Evolutionary conservation across 163 green algal species (phyloP), one percentile per base, ranked within the genome.

Genomic region (Volvox carteri): DNA sequence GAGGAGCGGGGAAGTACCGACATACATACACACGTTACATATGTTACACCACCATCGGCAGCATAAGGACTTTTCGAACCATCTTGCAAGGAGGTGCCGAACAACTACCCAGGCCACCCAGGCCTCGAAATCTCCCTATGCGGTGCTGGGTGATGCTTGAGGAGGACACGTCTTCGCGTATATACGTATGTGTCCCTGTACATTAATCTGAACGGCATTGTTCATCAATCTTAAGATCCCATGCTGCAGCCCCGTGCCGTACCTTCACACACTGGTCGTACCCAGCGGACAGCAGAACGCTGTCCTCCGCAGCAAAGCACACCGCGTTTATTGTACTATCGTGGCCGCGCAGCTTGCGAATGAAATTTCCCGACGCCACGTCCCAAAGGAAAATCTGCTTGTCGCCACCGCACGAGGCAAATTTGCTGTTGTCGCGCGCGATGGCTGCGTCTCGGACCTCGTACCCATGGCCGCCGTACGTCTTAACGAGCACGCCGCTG

Each of bases 331-430:
- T 90, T n/a, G 93, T 92, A 16, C 90, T 93, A 56, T 99, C 97
- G 86, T 99, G 97, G 0, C 98, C 98, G 25, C 90, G 76, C 81
- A 99, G 97, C 88, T 97, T 97, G 19, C 97, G 92, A 11, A 99
- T 95, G 73, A 97, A 95, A 12, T 84, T 84, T 19, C 95, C 97
- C 21, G 93, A 95, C 5, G 91, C 90, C 2, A 99, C 98, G 84
- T 99, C 98, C 97, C 98, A 99, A 39, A 98, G 83, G 85, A 99
- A 98, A 6, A 99, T 90, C 85, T 97, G 92, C 44, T 95, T 93
- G 92, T 99, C 98, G 28, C 95, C 97, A 2, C 98, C 98, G 81
- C 95, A 97, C 0, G 96, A 98, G 0, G 96, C 96, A 92, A 99
- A 97, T 93, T 96, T 95, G 92, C 90, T 95, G 93, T 99, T 99